Conservation (phyloP, 2,329 filamentous ascomycete genomes). For the Trichoderma cornu-damae region DNA sequence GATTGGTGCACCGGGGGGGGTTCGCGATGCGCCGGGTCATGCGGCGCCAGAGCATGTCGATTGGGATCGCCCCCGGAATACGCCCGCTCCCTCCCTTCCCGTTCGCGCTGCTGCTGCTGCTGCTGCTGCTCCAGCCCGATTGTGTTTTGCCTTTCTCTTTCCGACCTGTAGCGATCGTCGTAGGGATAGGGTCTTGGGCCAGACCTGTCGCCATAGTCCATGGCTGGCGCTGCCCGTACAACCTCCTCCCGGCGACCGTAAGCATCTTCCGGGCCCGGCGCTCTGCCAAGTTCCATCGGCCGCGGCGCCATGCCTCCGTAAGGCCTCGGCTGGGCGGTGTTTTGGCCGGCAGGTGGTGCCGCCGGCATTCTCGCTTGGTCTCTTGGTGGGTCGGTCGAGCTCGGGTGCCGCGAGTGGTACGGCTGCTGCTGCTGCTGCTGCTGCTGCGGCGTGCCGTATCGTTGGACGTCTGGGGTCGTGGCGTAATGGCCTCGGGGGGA, state of each 20-base stretch:
- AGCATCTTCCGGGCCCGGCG: conserved; percentile 36
- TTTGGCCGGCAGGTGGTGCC: conserved; percentile 45
- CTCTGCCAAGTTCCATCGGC: conserved; percentile 44
- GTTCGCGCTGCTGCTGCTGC: conserved; percentile 37
- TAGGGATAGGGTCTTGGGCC: conserved; percentile 41
- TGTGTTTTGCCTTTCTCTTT: conserved; percentile 44
- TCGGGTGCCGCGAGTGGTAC: conserved; percentile 48
- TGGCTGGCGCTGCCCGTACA: conserved; percentile 31
- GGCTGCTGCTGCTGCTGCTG: conserved; percentile 20
- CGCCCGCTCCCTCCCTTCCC: conserved; percentile 43
- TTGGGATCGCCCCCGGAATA: conserved; percentile 46
- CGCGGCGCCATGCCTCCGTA: conserved; percentile 43
- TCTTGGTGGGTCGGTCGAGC: conserved; percentile 42
- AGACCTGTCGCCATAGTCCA: conserved; percentile 52
- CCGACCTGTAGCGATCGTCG: conserved; percentile 50
- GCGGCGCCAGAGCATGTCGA: conserved; percentile 36
- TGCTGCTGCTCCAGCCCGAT: conserved; percentile 36
- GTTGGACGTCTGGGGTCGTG: conserved; percentile 53
- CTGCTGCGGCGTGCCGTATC: conserved; percentile 54
- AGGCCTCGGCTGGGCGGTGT: conserved; percentile 46
- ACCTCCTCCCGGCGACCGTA: conserved; percentile 49
- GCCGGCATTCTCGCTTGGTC: conserved; percentile 36
- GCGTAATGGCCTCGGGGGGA: conserved; percentile 50
- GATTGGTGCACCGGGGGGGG: conserved; percentile 44
- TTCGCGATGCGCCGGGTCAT: conserved; percentile 39